A percentile compares a stretch with the other conserved stretches of the same genome.
Conservation (phyloP, 495 filamentous ascomycete species). For the Hyaloscypha variabilis region DNA sequence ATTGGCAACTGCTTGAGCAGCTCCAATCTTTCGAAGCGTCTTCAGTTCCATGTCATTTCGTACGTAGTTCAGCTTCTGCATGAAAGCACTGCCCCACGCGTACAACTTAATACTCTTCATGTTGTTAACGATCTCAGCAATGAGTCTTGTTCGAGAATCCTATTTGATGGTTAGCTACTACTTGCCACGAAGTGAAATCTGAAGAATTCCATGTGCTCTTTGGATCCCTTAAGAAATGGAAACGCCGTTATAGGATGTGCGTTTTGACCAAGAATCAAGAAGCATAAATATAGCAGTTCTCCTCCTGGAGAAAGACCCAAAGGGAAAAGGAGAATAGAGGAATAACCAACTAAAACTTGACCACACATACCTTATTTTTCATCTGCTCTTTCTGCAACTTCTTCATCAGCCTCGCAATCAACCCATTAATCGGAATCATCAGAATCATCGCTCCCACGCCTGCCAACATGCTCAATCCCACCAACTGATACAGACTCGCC, state of each 20-base stretch:
- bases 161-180: conserved; percentile 45
- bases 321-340: not conserved
- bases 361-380: conserved; percentile 77
- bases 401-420: conserved; percentile 93
- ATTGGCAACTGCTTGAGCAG: conserved; percentile 89
- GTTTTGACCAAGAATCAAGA: too few species aligned
- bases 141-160: conserved; percentile 87
- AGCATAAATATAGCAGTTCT: too few species aligned
- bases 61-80: conserved; percentile 94
- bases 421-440: conserved; percentile 96
- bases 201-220: not conserved
- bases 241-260: too few species aligned
- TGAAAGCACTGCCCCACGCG: conserved; percentile 95
- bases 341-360: not conserved
- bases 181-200: not conserved
- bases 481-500: conserved; percentile 90
- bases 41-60: conserved; percentile 94
- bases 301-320: too few species aligned
- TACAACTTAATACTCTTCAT: conserved; percentile 99
- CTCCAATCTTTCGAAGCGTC: conserved; percentile 94
- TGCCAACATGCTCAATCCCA: conserved; percentile 94
- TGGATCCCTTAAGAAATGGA: too few species aligned
- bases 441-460: conserved; percentile 94
- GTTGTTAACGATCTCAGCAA: conserved; percentile 98
- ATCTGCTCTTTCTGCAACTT: conserved; percentile 93